A percentile compares a stretch with the other conserved stretches of the same genome.
phyloP scores from a whole-genome alignment of 352 stramenopile genomes.

The Phytophthora idaei region DNA sequence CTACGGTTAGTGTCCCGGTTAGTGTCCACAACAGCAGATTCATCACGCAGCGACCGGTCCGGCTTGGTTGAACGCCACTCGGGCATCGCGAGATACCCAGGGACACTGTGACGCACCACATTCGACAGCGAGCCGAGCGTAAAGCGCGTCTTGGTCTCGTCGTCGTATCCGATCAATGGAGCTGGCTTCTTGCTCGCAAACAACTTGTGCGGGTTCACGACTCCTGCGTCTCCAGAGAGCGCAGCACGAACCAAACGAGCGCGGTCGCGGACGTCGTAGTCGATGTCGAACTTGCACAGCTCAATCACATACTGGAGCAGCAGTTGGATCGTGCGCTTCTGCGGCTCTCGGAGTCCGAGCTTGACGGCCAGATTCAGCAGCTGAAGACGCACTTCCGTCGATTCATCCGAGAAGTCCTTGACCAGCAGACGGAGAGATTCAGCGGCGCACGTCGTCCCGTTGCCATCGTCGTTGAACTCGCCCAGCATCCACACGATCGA shows the following conservation, averaged over 20 bases:
- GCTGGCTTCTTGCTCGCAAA: slow-evolving; percentile 84
- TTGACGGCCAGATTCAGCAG: slow-evolving; percentile 94
- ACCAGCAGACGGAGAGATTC: slow-evolving; percentile 90
- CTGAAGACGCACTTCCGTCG: slow-evolving; percentile 88
- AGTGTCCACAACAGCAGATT: slow-evolving; percentile 53
- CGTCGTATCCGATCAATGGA: slow-evolving; percentile 73
- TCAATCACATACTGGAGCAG: slow-evolving; percentile 93
- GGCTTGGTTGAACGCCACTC: slow-evolving; percentile 76
- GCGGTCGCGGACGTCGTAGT: slow-evolving; percentile 94
- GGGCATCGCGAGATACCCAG: slow-evolving; percentile 79
- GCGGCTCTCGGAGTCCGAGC: slow-evolving; percentile 75
- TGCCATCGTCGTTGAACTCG: slow-evolving; percentile 84
- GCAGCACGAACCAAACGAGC: slow-evolving; percentile 85
- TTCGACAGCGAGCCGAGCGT: slow-evolving; percentile 88
- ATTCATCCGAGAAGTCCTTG: slow-evolving; percentile 89
- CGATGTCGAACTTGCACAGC: slow-evolving; percentile 91
- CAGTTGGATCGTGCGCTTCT: slow-evolving; percentile 74
- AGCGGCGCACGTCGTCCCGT: slow-evolving; percentile 66
- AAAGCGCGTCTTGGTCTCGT: slow-evolving; percentile 78
- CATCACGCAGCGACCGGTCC: slow-evolving; percentile 78
- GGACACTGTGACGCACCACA: slow-evolving; percentile 85
- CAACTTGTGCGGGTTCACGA: slow-evolving; percentile 76
- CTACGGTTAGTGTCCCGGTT: slow-evolving; percentile 45
- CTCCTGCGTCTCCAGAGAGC: slow-evolving; percentile 57
- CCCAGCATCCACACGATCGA: slow-evolving; percentile 94